A percentile compares a stretch with the other conserved stretches of the same genome.
Evolutionary conservation across 1,284 basidiomycete species (phyloP).

Genomic region (Marasmius sp.): DNA sequence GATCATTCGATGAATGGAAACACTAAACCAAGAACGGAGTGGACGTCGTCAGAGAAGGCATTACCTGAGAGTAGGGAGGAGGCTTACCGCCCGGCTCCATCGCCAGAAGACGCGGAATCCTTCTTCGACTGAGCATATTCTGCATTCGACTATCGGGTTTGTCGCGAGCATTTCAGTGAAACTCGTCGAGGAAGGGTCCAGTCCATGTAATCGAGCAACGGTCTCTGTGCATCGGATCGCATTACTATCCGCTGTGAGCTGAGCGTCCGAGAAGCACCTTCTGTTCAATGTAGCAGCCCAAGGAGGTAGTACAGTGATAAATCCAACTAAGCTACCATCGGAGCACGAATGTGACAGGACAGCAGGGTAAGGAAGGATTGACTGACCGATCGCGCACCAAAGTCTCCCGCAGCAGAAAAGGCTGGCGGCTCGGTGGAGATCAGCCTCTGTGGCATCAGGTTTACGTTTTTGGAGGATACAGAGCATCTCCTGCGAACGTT

Average conservation of each 20-base stretch:
- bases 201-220: neutral
- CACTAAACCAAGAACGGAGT: too few relatives aligned
- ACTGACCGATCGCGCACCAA: neutral
- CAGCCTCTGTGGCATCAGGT: neutral
- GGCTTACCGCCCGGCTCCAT: too few relatives aligned
- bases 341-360: neutral
- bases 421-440: neutral
- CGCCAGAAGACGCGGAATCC: too few relatives aligned
- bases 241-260: neutral
- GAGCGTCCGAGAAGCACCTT: neutral
- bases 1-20: too few relatives aligned
- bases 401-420: neutral
- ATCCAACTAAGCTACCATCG: too few relatives aligned
- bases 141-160: neutral
- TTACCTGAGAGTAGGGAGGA: too few relatives aligned
- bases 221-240: neutral
- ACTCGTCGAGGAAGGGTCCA: neutral
- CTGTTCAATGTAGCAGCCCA: neutral
- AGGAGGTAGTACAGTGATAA: neutral
- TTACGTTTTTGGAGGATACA: neutral
- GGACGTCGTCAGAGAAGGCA: too few relatives aligned
- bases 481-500: neutral
- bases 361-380: neutral
- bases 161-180: neutral
- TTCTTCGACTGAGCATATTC: neutral